A percentile compares a stretch with the other conserved stretches of the same genome.
Evolutionary conservation across 495 filamentous ascomycete species (phyloP).

Genomic region (Pyronema omphalodes): DNA sequence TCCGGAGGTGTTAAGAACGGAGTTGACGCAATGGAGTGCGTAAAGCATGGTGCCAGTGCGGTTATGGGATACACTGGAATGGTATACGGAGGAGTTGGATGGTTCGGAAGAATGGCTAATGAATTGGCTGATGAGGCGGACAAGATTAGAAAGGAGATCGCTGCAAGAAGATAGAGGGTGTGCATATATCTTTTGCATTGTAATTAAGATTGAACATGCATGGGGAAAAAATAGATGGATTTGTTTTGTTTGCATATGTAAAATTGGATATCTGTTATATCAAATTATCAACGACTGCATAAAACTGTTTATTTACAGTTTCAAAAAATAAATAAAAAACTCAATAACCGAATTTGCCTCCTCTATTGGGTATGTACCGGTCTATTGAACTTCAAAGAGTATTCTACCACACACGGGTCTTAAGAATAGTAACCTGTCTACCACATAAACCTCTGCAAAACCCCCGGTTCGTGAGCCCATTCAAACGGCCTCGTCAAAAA

Average conservation of each 20-base stretch:
- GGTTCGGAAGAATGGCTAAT: constrained; percentile 65
- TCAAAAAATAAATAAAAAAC: too few relatives aligned
- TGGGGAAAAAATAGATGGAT: too few relatives aligned
- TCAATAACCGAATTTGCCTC: too few relatives aligned
- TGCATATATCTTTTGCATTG: too few relatives aligned
- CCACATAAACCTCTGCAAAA: constrained; percentile 88
- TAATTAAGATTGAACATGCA: too few relatives aligned
- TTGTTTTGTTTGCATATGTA: too few relatives aligned
- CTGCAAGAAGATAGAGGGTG: neutral
- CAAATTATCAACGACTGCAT: too few relatives aligned
- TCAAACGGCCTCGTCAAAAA: constrained; percentile 65
- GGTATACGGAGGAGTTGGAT: constrained; percentile 72
- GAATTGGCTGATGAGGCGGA: constrained; percentile 46
- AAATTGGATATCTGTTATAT: too few relatives aligned
- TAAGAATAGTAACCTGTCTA: constrained; percentile 21
- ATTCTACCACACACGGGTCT: too few relatives aligned
- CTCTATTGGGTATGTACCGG: too few relatives aligned
- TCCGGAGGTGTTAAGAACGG: constrained; percentile 80
- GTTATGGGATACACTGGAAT: constrained; percentile 36
- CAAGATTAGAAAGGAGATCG: neutral
- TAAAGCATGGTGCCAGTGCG: constrained; percentile 72
- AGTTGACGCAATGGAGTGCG: constrained; percentile 53
- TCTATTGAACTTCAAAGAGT: too few relatives aligned
- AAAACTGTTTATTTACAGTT: too few relatives aligned
- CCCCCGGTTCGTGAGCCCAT: constrained; percentile 64